phyloP scores from a whole-genome alignment of 2,329 filamentous ascomycete genomes.

The Talaromyces marneffei region DNA sequence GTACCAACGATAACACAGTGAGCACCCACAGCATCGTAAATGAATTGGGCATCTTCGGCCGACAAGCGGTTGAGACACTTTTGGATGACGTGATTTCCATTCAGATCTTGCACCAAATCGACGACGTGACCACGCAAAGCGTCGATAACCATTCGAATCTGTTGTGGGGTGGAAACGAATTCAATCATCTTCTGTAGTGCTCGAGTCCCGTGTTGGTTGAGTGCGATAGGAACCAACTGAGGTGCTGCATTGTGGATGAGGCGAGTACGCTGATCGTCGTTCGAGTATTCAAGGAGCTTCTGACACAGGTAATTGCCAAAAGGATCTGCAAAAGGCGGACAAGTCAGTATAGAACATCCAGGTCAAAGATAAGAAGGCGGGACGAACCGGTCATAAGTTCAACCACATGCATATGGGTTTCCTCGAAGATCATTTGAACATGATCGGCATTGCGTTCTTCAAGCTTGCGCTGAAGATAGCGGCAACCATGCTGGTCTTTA shows the following conservation, averaged over 20 bases:
- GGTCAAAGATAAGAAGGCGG: not conserved
- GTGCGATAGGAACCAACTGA: conserved; percentile 83
- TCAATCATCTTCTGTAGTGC: conserved; percentile 99
- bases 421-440: conserved; percentile 86
- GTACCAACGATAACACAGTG: conserved; percentile 89
- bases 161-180: conserved; percentile 77
- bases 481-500: conserved; percentile 97
- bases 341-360: conserved; percentile 19
- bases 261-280: conserved; percentile 86
- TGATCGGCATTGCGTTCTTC: conserved; percentile 81
- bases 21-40: conserved; percentile 86
- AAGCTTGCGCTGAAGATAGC: conserved; percentile 93
- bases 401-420: conserved; percentile 88
- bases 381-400: conserved; percentile 79
- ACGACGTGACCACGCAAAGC: conserved; percentile 81
- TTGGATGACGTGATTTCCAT: conserved; percentile 98
- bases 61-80: conserved; percentile 96
- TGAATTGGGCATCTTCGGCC: conserved; percentile 82
- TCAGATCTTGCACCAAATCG: conserved; percentile 91
- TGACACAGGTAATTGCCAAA: conserved; percentile 99
- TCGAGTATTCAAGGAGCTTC: conserved; percentile 93
- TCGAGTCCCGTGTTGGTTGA: conserved; percentile 95
- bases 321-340: conserved; percentile 54
- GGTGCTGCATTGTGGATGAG: conserved; percentile 85
- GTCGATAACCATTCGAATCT: conserved; percentile 80